Base-by-base conservation (phyloP, 345 rosid species). In the Rhodamnia rubescens region DNA sequence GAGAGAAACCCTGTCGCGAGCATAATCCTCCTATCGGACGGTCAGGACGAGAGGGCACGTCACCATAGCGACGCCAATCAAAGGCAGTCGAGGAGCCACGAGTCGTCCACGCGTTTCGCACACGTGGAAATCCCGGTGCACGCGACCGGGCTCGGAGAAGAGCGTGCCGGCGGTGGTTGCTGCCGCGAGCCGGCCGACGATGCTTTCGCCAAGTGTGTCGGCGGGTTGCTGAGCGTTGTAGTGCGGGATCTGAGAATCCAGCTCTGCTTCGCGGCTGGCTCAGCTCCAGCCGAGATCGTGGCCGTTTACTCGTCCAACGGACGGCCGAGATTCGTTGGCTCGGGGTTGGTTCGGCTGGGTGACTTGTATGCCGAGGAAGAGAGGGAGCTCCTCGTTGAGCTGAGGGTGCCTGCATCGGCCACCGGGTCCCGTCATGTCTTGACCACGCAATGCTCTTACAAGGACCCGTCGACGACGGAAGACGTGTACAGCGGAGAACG, bases 311-410 rank as follows among this genome's bases (percentile, higher is more conserved):
- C 96, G 2, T 85, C 89, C 16, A 87, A 87, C n/a, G 93, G 92
- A 29, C 89, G 90, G 57, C 92, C 98, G 11, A 54, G 89, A 5
- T 90, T 88, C 5, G 88, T 91, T 21, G 92, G 91, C 53, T 91
- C 93, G 26, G 93, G 93, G 24, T 93, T 95, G 11, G 85, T 94
- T 21, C 90, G 96, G 85, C 88, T 96, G 0, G 98, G 98, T 0
- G 98, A 96, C 87, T 86, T 96, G 10, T 93, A 94, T 86, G 96
- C 93, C 11, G 98, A 91, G 69, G 99, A 96, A 61, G 98, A 94
- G 83, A 91, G 93, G 87, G 98, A 96, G 69, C 86, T 94, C 27
- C 89, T 96, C 7, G 92, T 96, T 7, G 99, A 96, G 88, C 84
- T 96, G 82, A 90, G 90, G 80, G 91, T 91, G 84, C 94, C 94